phyloP scores from a whole-genome alignment of 2,329 filamentous ascomycete species.

The Trichothecium sympodiale region DNA sequence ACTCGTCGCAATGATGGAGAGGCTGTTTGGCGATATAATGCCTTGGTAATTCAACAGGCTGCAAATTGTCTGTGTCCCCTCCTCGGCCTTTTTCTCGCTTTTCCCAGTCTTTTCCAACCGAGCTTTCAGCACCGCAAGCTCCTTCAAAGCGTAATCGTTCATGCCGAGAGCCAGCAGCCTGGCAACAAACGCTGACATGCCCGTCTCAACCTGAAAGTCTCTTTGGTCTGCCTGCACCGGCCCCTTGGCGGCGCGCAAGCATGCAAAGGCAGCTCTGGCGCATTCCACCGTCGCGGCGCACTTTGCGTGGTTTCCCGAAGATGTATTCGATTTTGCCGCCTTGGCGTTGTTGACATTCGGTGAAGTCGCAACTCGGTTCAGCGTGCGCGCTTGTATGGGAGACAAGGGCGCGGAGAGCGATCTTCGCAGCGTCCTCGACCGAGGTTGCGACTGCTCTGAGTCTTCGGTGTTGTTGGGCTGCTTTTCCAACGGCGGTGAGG shows the following conservation, averaged over 20 bases:
- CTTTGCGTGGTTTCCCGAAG: background rate
- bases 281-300: slow-evolving; percentile 51
- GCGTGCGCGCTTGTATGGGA: slow-evolving; percentile 48
- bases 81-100: slow-evolving; percentile 19
- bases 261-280: slow-evolving; percentile 54
- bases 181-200: slow-evolving; percentile 57
- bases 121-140: slow-evolving; percentile 54
- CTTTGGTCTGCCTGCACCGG: slow-evolving; percentile 42
- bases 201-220: slow-evolving; percentile 59
- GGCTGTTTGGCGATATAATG: slow-evolving; percentile 28
- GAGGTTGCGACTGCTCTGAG: slow-evolving; percentile 3
- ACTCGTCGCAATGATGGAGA: slow-evolving; percentile 47
- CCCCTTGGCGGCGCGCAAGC: slow-evolving; percentile 47
- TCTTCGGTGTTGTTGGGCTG: slow-evolving; percentile 23
- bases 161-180: slow-evolving; percentile 55
- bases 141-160: slow-evolving; percentile 57
- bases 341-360: slow-evolving; percentile 25
- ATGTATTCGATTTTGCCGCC: slow-evolving; percentile 6
- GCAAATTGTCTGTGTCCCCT: slow-evolving; percentile 26
- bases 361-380: slow-evolving; percentile 49
- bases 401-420: slow-evolving; percentile 48
- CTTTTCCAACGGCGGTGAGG: slow-evolving; percentile 19
- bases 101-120: slow-evolving; percentile 36
- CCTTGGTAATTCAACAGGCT: slow-evolving; percentile 53
- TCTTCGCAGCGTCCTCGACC: slow-evolving; percentile 35